A percentile compares a stretch with the other conserved stretches of the same genome.
Conservation (phyloP, 176 grass and related monocot species). For the Rhynchospora tenuis region DNA sequence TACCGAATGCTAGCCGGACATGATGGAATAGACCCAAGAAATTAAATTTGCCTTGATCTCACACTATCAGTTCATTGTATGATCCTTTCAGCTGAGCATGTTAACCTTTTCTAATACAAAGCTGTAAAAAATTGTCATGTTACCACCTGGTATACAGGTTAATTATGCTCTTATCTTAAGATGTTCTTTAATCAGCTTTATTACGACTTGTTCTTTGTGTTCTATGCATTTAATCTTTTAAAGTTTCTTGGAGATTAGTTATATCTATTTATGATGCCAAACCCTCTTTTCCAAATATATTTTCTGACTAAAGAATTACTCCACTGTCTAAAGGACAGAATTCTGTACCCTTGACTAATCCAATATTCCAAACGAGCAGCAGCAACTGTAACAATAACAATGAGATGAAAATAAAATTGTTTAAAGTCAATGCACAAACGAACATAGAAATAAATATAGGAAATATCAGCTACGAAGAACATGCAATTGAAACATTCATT, state of each 20-base stretch:
- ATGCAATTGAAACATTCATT: background rate
- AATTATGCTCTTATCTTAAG: background rate
- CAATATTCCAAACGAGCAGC: background rate
- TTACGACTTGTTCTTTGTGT: background rate
- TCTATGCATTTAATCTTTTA: background rate
- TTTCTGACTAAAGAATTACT: background rate
- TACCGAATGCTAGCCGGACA: constrained; percentile 40
- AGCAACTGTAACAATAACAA: background rate
- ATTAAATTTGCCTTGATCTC: background rate
- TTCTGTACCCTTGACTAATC: background rate
- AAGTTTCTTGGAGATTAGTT: background rate
- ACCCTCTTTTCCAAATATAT: background rate
- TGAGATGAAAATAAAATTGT: background rate
- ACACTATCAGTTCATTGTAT: background rate
- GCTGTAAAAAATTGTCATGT: background rate
- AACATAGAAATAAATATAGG: background rate
- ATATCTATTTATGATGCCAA: background rate
- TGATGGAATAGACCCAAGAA: constrained; percentile 27
- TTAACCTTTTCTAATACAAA: background rate
- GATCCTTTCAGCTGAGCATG: background rate
- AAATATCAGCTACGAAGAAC: background rate
- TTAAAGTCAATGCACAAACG: background rate
- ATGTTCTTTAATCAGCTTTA: background rate
- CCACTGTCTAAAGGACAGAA: background rate
- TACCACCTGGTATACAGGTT: background rate